phyloP scores from a whole-genome alignment of 2,329 filamentous ascomycete genomes.

The Penicillium aurantiogriseum region DNA sequence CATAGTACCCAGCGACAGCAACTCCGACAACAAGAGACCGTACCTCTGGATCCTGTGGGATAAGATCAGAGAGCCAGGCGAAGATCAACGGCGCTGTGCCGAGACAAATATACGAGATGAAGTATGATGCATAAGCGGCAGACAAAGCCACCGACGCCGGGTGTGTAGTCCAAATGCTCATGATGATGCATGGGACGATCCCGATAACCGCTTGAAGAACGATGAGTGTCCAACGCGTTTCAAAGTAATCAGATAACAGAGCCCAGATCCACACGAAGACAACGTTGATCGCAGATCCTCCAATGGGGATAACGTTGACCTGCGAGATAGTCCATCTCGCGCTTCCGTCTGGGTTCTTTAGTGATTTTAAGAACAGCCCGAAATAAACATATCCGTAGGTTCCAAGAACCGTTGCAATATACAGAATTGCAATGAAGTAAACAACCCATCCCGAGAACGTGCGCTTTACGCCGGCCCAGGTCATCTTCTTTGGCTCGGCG shows the following conservation, averaged over 20 bases:
- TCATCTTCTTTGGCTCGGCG: slow-evolving; percentile 48
- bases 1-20: slow-evolving; percentile 52
- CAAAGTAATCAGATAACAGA: slow-evolving; percentile 51
- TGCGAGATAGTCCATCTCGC: slow-evolving; percentile 45
- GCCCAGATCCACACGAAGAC: slow-evolving; percentile 57
- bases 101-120: slow-evolving; percentile 50
- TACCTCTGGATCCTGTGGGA: slow-evolving; percentile 52
- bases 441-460: slow-evolving; percentile 48
- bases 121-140: slow-evolving; percentile 53
- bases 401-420: slow-evolving; percentile 48
- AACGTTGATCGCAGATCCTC: slow-evolving; percentile 50
- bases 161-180: slow-evolving; percentile 54
- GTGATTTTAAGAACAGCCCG: slow-evolving; percentile 24
- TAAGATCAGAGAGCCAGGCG: slow-evolving; percentile 53
- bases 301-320: slow-evolving; percentile 53
- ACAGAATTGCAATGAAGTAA: slow-evolving; percentile 48
- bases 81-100: slow-evolving; percentile 55
- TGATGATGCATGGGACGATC: slow-evolving; percentile 50
- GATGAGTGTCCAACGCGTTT: slow-evolving; percentile 53
- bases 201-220: slow-evolving; percentile 50
- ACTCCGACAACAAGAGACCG: slow-evolving; percentile 52
- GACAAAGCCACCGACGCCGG: slow-evolving; percentile 45
- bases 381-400: slow-evolving; percentile 46
- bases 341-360: slow-evolving; percentile 40
- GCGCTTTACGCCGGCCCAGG: slow-evolving; percentile 45